phyloP scores from a whole-genome alignment of 805 yeast genomes.

The Suhomyces kilbournensis region DNA sequence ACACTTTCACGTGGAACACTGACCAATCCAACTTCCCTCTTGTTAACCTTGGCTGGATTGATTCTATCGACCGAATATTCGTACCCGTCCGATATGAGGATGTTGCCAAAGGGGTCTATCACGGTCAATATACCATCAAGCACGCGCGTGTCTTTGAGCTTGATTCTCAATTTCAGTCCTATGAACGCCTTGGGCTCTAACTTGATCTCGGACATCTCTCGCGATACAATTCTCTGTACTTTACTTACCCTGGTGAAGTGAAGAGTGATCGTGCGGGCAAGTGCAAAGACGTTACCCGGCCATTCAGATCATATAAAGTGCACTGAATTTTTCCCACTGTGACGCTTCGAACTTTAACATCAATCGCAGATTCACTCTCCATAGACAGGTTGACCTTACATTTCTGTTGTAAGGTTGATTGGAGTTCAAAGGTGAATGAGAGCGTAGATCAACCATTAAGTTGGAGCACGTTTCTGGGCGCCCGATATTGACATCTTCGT shows the following conservation, averaged over 20 bases:
- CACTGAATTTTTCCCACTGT: background rate
- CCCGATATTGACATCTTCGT: constrained; percentile 39
- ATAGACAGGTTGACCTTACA: constrained; percentile 13
- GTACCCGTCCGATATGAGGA: constrained; percentile 32
- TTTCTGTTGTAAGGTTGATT: constrained; percentile 12
- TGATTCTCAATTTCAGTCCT: constrained; percentile 28
- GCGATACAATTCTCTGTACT: background rate
- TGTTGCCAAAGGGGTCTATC: constrained; percentile 43
- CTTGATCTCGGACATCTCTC: background rate
- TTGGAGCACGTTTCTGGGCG: constrained; percentile 48
- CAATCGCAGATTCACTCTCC: constrained; percentile 39
- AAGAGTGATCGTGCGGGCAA: background rate
- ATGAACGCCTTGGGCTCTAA: constrained; percentile 24
- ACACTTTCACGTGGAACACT: constrained; percentile 22
- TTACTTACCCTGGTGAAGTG: background rate
- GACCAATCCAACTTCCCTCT: constrained; percentile 24
- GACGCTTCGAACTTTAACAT: constrained; percentile 22
- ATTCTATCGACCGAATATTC: constrained; percentile 32
- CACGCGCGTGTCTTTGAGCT: constrained; percentile 27
- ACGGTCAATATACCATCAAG: constrained; percentile 40
- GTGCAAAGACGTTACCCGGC: constrained; percentile 2
- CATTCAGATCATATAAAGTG: background rate
- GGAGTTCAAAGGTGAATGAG: constrained; percentile 30
- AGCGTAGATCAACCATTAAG: constrained; percentile 38
- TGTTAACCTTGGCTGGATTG: constrained; percentile 17